These are phyloP conservation scores for Candida sonorensis DNA, from an alignment of 805 yeast species.

Conservation along the genomic window DNA sequence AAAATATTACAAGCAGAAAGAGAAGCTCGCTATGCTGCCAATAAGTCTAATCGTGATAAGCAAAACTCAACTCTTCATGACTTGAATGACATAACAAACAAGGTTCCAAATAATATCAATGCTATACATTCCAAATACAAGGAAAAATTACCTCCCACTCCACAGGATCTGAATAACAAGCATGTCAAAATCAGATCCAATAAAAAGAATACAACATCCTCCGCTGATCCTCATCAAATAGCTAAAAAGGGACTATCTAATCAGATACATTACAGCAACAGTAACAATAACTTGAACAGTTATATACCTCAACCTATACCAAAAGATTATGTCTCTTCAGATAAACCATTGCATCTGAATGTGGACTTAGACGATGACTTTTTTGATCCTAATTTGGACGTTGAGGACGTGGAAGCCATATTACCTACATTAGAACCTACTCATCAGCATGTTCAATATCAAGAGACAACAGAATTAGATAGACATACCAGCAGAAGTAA, in stretches of 20 bases:
- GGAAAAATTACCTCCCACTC: constrained; percentile 4
- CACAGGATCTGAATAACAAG: too few species aligned
- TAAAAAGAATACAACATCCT: too few species aligned
- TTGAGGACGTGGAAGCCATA: neutral
- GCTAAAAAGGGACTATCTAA: too few species aligned
- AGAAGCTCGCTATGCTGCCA: constrained; percentile 21
- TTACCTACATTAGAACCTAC: too few species aligned
- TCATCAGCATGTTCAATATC: neutral
- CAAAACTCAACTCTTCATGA: too few species aligned
- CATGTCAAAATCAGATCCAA: too few species aligned
- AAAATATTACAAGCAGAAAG: constrained; percentile 22
- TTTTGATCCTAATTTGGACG: neutral
- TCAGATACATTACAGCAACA: too few species aligned
- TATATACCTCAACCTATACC: constrained; percentile 3
- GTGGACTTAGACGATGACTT: neutral
- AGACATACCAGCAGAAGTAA: neutral
- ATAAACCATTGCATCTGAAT: neutral
- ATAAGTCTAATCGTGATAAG: too few species aligned
- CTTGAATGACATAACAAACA: constrained; percentile 12
- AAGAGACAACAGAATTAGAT: too few species aligned
- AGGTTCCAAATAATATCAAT: neutral
- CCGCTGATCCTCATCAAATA: too few species aligned
- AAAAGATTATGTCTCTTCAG: constrained; percentile 1
- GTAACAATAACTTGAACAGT: too few species aligned
- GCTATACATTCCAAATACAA: neutral